Evolutionary conservation across 2,329 filamentous ascomycete species (phyloP), one percentile per base, ranked within the genome.

Genomic region (Scedosporium minutisporum): DNA sequence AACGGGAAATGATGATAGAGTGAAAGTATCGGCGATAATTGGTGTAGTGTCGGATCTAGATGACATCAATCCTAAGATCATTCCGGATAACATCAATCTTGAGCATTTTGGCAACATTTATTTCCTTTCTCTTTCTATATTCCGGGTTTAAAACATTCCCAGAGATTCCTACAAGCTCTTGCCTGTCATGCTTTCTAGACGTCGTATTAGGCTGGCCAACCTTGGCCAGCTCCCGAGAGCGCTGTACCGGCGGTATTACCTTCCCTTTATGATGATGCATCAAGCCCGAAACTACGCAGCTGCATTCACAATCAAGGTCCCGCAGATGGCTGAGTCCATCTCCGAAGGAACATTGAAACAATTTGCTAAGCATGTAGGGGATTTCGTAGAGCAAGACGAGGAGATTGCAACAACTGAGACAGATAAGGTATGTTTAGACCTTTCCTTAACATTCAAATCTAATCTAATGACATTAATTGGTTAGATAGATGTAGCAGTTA

Each of bases 321-420:
- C 95, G 41, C 86, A 95, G 74, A 97, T 99, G 95, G 95, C 95
- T 66, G 95, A 99, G 77, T 97, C 95, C 59, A 97, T 99, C 75
- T 96, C 91, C 55, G 95, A 99, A 77, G 95, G 95, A 65, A 99
- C 95, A 23, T 76, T 99, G 71, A 97, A 96, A 79, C 92, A 96
- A 73, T 97, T 93, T 81, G 89, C 86, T 71, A 97, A 97, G 75
- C 75, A 93, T 78, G 81, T 97, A 69, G 95, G 95, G 71, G 95
- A 99, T 74, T 93, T 87, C 70, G 93, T 99, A 61, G 92, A 96
- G 79, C 88, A 88, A 71, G 95, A 99, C 72, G 95, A 97, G 78
- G 95, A 99, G 76, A 93, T 99, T 75, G 95, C 95, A 38, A 97
- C 93, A 58, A 97, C 99, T 72, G 95, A 99, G 79, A 99, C 95